Base-by-base conservation (phyloP, 23 red algal genomes). In the Agarophyton chilense region DNA sequence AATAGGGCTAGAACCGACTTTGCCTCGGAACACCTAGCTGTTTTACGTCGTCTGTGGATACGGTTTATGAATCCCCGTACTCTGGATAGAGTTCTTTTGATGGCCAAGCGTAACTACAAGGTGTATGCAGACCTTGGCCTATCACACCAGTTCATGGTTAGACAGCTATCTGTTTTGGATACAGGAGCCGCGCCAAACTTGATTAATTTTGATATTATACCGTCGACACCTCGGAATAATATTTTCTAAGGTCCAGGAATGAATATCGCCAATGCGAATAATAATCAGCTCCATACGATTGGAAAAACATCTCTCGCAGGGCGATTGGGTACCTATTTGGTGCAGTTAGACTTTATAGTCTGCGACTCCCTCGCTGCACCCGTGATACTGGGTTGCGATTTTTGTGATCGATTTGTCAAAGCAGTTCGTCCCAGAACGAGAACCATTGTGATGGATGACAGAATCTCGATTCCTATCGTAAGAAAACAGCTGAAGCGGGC, bases 81-180 rank as follows among this genome's bases (percentile, higher is more conserved):
- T 61, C 19, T 17, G 26, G 19, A 61, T 61, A 61, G 56, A 61
- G 68, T 74, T 16, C 6, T 74, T 5, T 22, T 74, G 14, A 44
- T 74, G 68, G 68, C 68, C n/a, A 74, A 74, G 68, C 25, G 34
- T 29, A 74, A 74, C 21, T 38, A 74, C 7, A 39, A 74, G 42
- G 68, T 74, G 5, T 74, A 74, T n/a, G 42, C 9, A 6, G 42
- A 74, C 56, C 56, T 28, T 31, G 56, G 19, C 56, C 56, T 61
- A 8, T 12, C 9, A 12, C 9, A 8, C 19, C 7, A 61, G 56
- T 61, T 61, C 7, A 22, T 61, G 19, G 56, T 61, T 12, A 8
- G 56, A n/a, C 19, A 61, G 7, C 28, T 61, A 8, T 12, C 56
- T 8, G 26, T 61, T 8, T n/a, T 61, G 19, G 56, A 61, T 61